Base-by-base conservation (phyloP, 495 filamentous ascomycete genomes). In the Hypoxylon perforatum region DNA sequence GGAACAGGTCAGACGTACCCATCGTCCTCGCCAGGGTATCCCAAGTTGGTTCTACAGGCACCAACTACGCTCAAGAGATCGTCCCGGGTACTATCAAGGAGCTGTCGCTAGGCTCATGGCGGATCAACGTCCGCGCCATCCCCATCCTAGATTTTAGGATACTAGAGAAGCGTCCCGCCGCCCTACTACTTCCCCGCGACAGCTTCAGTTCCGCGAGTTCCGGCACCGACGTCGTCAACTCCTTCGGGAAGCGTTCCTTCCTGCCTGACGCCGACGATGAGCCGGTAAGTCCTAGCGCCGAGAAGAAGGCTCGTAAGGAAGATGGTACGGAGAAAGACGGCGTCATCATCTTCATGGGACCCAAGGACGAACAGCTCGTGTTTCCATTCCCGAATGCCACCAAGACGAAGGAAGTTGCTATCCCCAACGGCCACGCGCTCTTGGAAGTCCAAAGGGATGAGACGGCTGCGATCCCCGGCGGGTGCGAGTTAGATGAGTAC, bases 61-160 rank as follows among this genome's bases (percentile, higher is more conserved):
- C 63, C 19, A 76, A 73, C 48, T 63, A 42, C 39, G 62, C 55
- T 18, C 80, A 79, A 57, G 71, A 77, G 45, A 75, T 84, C 52
- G 72, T 79, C 18, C 81, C 81, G 12, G 70, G 68, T 4, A 74
- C 69, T 14, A 74, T 67, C 63, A 80, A 76, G 55, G 70, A 76
- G 14, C 67, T 84, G 15, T 76, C 71, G 14, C 81, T 80, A 14
- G 81, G 80, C 7, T 81, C 80, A 1, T 84, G 80, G 80, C 73
- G 80, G 48, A 81, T 83, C 55, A 81, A 67, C 52, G 73, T 83
- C 67, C 61, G 73, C 52, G 69, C 73, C 33, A 72, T 61, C 11
- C 79, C 82, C 39, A 72, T 83, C 30, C 69, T 84, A 21, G 81
- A 84, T 62, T 84, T 84, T 55, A 75, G 81, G 42, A 81, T 84